Conservation (phyloP, 1,139 yeast species). For the Yamadazyma triangularis region DNA sequence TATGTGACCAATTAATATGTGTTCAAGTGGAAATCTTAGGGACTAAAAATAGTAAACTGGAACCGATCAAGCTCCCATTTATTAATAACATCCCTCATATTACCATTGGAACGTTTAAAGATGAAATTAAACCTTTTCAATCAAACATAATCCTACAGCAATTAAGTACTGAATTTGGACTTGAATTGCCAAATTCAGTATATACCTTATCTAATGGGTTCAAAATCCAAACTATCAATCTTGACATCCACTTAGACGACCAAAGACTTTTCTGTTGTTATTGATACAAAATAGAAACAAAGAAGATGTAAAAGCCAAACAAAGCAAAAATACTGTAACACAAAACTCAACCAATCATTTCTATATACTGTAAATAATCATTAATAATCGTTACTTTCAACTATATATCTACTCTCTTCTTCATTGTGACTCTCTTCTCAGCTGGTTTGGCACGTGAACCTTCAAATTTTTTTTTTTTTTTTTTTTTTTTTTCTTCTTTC, state of each 20-base stretch:
- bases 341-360: too few species aligned
- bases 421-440: too few species aligned
- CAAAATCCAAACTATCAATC: background rate
- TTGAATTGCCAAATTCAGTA: background rate
- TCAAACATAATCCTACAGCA: slow-evolving; percentile 23
- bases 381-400: too few species aligned
- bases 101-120: slow-evolving; percentile 62
- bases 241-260: slow-evolving; percentile 12
- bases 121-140: slow-evolving; percentile 42
- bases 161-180: slow-evolving; percentile 4
- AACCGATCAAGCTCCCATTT: slow-evolving; percentile 18
- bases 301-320: too few species aligned
- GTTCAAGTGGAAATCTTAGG: slow-evolving; percentile 43
- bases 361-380: too few species aligned
- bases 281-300: too few species aligned
- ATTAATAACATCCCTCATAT: slow-evolving; percentile 60
- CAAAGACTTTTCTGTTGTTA: slow-evolving; percentile 30
- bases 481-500: too few species aligned
- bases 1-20: slow-evolving; percentile 49
- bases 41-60: slow-evolving; percentile 18
- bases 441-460: too few species aligned
- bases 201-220: slow-evolving; percentile 1
- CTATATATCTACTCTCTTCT: too few species aligned
- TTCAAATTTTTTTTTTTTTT: too few species aligned
- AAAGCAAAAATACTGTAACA: too few species aligned